A percentile compares a stretch with the other conserved stretches of the same genome.
These are phyloP conservation scores for Globisporangium heterothallicum DNA, from an alignment of 352 stramenopile species.

Conservation along the genomic window DNA sequence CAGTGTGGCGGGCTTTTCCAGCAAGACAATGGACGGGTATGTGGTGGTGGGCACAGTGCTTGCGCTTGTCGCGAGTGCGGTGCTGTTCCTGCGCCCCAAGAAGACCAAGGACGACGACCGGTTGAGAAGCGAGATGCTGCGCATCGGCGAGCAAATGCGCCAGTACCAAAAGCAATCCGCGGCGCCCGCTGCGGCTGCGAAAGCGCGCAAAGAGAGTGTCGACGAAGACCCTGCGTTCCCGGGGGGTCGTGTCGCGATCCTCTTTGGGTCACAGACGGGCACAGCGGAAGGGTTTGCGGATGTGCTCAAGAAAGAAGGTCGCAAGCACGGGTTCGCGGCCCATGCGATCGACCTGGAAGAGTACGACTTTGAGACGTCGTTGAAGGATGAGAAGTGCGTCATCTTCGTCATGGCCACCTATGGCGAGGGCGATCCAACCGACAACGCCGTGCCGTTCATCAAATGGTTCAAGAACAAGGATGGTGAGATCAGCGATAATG, in stretches of 20 bases:
- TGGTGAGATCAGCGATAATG: constrained; percentile 10
- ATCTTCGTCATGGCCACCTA: constrained; percentile 98
- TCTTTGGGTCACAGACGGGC: constrained; percentile 97
- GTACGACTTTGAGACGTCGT: constrained; percentile 71
- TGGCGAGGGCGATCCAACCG: constrained; percentile 96
- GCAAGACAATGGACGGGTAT: constrained; percentile 73
- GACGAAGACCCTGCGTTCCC: constrained; percentile 42
- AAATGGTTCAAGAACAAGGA: constrained; percentile 85
- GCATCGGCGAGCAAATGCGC: constrained; percentile 76
- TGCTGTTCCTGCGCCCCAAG: constrained; percentile 52
- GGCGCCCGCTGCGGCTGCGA: constrained; percentile 8
- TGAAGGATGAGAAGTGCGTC: constrained; percentile 51
- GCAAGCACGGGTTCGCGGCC: constrained; percentile 82
- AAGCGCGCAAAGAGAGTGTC: constrained; percentile 11
- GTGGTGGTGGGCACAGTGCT: constrained; percentile 62
- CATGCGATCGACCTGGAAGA: constrained; percentile 94
- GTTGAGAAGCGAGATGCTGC: constrained; percentile 59
- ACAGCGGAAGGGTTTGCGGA: constrained; percentile 97
- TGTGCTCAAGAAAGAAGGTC: constrained; percentile 87
- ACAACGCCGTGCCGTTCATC: constrained; percentile 95
- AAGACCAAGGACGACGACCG: constrained; percentile 64
- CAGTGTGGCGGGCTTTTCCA: no score
- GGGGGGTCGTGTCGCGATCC: constrained; percentile 82
- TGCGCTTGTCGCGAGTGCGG: constrained; percentile 50
- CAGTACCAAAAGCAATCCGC: constrained; percentile 70